phyloP scores from a whole-genome alignment of 192 early-diverging fungal species.

The Coemansia sp. region DNA sequence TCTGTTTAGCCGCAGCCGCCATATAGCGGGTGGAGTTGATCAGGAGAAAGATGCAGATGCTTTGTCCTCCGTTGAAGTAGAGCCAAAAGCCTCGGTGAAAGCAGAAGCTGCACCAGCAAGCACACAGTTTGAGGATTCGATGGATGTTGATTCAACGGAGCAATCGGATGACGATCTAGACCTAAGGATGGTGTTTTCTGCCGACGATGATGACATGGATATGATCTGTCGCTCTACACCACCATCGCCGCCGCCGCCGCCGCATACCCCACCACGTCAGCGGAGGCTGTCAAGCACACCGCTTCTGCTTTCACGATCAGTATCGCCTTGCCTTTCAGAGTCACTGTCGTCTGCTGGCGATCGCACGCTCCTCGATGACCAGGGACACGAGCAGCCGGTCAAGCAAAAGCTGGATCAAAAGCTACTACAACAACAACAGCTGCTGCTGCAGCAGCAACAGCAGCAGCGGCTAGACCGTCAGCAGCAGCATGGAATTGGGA shows the following conservation, averaged over 20 bases:
- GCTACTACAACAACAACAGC: background rate
- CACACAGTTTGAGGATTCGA: background rate
- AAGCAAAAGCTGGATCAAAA: background rate
- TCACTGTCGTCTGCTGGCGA: constrained; percentile 4
- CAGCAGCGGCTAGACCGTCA: constrained; percentile 18
- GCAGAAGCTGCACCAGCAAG: background rate
- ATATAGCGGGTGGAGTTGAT: background rate
- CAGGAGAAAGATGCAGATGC: background rate
- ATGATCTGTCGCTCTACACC: constrained; percentile 52
- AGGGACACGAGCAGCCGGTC: background rate
- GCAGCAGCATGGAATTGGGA: constrained; percentile 15
- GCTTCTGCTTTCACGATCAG: constrained; percentile 21
- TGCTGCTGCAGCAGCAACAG: background rate
- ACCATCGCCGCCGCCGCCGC: constrained; percentile 46
- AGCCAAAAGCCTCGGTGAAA: too few relatives aligned
- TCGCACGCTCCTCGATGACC: background rate
- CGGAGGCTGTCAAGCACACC: constrained; percentile 30
- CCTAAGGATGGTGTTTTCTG: constrained; percentile 38
- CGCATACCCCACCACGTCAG: constrained; percentile 16
- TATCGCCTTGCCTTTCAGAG: constrained; percentile 16
- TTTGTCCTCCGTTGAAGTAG: too few relatives aligned
- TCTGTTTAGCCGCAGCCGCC: background rate
- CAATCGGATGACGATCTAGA: constrained; percentile 21
- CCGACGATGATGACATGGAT: constrained; percentile 28
- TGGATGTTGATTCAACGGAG: constrained; percentile 15